These are phyloP conservation scores for Pterocarpus macrocarpus DNA, from an alignment of 306 rosid genomes.

Conservation along the genomic window DNA sequence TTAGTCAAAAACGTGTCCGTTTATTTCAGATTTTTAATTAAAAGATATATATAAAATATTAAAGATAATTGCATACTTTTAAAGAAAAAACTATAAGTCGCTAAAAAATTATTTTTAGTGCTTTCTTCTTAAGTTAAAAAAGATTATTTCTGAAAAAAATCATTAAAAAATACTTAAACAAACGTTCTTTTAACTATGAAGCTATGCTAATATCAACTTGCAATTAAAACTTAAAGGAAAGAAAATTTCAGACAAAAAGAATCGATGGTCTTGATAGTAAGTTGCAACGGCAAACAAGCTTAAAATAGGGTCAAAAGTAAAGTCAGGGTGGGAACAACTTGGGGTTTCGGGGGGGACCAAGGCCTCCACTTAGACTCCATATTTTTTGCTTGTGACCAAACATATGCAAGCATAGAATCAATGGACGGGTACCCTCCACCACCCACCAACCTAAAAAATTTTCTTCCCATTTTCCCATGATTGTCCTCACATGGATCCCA, in stretches of 20 bases:
- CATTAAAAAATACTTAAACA: too few species aligned
- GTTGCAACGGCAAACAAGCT: conserved; percentile 47
- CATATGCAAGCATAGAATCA: conserved; percentile 39
- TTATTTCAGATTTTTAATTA: too few species aligned
- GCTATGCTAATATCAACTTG: too few species aligned
- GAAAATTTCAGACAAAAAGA: too few species aligned
- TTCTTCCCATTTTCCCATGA: conserved; percentile 61
- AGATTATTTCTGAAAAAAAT: too few species aligned
- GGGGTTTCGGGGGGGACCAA: conserved; percentile 51
- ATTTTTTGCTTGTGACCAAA: conserved; percentile 41
- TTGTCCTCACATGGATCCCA: conserved; percentile 71
- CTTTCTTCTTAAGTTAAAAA: background rate
- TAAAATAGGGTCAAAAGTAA: conserved; percentile 51
- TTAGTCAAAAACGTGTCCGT: too few species aligned
- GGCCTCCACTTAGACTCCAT: conserved; percentile 42
- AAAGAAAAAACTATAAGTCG: background rate
- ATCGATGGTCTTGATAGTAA: background rate
- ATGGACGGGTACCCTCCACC: conserved; percentile 49
- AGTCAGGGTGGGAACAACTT: conserved; percentile 40
- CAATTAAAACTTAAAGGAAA: too few species aligned
- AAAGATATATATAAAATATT: too few species aligned
- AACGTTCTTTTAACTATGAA: too few species aligned
- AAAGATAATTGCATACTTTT: too few species aligned
- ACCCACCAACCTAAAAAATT: conserved; percentile 44
- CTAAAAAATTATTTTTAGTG: too few species aligned